Evolutionary conservation across 2,329 filamentous ascomycete genomes (phyloP).

Genomic region (Beauveria sp.): DNA sequence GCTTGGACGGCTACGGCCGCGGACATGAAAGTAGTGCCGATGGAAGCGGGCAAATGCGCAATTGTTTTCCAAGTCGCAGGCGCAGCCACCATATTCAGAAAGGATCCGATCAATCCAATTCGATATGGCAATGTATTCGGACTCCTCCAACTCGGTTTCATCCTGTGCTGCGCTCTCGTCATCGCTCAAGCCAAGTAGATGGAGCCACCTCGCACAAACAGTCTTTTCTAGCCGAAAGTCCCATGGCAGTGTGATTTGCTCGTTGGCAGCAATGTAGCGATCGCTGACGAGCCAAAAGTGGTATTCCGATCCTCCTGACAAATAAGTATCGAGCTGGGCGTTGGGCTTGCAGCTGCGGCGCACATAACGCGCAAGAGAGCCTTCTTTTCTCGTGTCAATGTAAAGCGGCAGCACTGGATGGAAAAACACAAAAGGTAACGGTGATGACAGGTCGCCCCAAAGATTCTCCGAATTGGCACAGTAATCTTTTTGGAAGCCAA

Average conservation of each 20-base stretch:
- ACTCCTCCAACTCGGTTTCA: slow-evolving; percentile 49
- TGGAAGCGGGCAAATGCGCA: slow-evolving; percentile 60
- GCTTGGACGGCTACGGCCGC: slow-evolving; percentile 32
- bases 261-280: slow-evolving; percentile 58
- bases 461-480: slow-evolving; percentile 58
- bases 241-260: slow-evolving; percentile 59
- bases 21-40: slow-evolving; percentile 44
- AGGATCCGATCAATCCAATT: slow-evolving; percentile 63
- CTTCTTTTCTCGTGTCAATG: slow-evolving; percentile 85
- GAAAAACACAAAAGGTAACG: slow-evolving; percentile 74
- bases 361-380: slow-evolving; percentile 80
- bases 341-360: slow-evolving; percentile 89
- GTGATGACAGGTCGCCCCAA: slow-evolving; percentile 58
- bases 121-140: slow-evolving; percentile 52
- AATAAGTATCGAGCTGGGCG: slow-evolving; percentile 76
- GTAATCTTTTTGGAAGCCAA: slow-evolving; percentile 68
- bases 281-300: slow-evolving; percentile 91
- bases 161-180: slow-evolving; percentile 43
- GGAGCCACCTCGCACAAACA: slow-evolving; percentile 45
- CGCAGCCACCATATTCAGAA: slow-evolving; percentile 73
- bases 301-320: slow-evolving; percentile 71
- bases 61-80: slow-evolving; percentile 57
- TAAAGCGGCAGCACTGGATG: slow-evolving; percentile 83
- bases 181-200: slow-evolving; percentile 54
- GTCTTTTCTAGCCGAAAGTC: slow-evolving; percentile 57